These are phyloP conservation scores for Sideroxylon spinosum DNA, from an alignment of 179 eudicot species.

Conservation along the genomic window DNA sequence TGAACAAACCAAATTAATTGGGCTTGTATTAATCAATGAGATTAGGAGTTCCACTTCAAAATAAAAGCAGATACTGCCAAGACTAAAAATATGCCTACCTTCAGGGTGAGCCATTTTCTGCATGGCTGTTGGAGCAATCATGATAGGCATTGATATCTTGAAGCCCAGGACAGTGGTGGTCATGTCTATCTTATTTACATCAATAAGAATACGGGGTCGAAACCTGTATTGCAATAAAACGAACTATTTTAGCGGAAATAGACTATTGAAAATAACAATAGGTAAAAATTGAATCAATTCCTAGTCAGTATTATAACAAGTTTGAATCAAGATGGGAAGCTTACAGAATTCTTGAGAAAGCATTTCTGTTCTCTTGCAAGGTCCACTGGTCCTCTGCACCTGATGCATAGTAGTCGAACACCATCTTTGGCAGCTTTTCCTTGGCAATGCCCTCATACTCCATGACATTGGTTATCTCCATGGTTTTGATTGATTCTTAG, in stretches of 20 bases:
- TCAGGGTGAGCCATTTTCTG: slow-evolving; percentile 99
- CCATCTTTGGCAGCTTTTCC: slow-evolving; percentile 96
- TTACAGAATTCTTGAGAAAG: slow-evolving; percentile 93
- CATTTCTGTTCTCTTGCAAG: slow-evolving; percentile 84
- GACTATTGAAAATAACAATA: too few relatives aligned
- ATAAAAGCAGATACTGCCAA: not conserved
- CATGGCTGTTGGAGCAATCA: slow-evolving; percentile 92
- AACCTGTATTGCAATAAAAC: slow-evolving; percentile 37
- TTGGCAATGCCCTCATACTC: slow-evolving; percentile 96
- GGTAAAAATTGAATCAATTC: not conserved
- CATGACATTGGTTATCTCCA: slow-evolving; percentile 77
- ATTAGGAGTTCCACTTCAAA: not conserved
- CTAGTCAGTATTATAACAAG: not conserved
- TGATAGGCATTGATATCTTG: slow-evolving; percentile 96
- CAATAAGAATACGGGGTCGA: slow-evolving; percentile 79
- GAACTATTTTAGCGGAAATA: not conserved
- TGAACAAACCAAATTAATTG: too few relatives aligned
- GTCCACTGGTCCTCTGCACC: slow-evolving; percentile 99
- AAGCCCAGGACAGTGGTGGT: slow-evolving; percentile 80
- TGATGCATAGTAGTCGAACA: slow-evolving; percentile 90
- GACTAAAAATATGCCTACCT: slow-evolving; percentile 32
- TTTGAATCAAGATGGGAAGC: slow-evolving; percentile 1
- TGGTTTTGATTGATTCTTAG: slow-evolving; percentile 15
- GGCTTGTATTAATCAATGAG: too few relatives aligned
- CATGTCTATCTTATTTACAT: slow-evolving; percentile 84